These are phyloP conservation scores for Cryptosporidium viatorum DNA, from an alignment of 169 alveolate genomes.

Conservation along the genomic window DNA sequence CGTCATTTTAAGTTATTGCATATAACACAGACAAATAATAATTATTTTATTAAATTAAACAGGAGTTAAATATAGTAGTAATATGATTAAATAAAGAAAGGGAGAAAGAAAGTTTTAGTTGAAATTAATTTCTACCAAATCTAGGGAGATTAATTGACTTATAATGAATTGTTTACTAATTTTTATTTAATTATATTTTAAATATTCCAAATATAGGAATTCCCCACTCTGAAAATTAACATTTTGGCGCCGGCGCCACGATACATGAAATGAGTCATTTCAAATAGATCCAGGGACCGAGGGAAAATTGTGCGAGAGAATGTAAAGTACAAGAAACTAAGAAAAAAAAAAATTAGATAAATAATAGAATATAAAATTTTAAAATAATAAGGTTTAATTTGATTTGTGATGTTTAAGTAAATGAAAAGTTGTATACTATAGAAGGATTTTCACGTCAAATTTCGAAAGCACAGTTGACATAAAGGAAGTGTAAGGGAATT, in stretches of 20 bases:
- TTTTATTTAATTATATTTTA: no score
- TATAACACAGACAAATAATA: no score
- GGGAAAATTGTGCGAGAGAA: conserved; percentile 10
- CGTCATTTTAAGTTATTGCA: no score
- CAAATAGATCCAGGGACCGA: conserved; percentile 15
- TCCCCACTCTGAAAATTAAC: neutral
- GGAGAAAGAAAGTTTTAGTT: neutral
- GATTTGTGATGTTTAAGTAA: neutral
- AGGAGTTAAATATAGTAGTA: no score
- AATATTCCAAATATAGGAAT: neutral
- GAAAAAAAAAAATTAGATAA: neutral
- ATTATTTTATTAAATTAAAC: no score
- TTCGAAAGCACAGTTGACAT: neutral
- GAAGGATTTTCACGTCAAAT: neutral
- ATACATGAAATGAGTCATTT: neutral
- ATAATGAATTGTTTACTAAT: no score
- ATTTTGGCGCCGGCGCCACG: neutral
- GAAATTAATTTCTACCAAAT: no score
- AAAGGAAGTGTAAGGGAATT: no score
- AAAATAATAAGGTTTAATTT: neutral
- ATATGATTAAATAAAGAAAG: no score
- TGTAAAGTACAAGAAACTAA: neutral
- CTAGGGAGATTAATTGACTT: no score
- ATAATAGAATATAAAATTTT: neutral
- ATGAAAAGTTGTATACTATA: no score